These are phyloP conservation scores for Mortierella alpina DNA, from an alignment of 192 early-diverging fungal species.

Conservation along the genomic window DNA sequence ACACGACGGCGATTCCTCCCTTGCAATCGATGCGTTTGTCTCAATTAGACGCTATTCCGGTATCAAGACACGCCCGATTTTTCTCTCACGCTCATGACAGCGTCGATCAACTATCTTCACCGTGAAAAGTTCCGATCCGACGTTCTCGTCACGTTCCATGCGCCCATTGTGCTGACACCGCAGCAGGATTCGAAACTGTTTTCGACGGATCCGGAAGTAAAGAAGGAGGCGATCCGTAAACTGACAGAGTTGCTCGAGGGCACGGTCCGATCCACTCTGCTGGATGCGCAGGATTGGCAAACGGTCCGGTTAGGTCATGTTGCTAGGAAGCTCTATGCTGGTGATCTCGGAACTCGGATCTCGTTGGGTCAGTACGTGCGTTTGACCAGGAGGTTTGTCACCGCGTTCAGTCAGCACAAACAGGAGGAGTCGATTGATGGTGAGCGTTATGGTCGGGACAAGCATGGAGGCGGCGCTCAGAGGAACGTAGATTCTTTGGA, in stretches of 20 bases:
- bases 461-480: background rate
- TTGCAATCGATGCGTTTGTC: too few species aligned
- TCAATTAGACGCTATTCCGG: constrained; percentile 36
- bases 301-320: constrained; percentile 54
- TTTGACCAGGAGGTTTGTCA: constrained; percentile 47
- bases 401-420: constrained; percentile 41
- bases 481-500: constrained; percentile 15
- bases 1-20: too few species aligned
- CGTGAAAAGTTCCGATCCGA: constrained; percentile 58
- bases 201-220: constrained; percentile 29
- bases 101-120: constrained; percentile 52
- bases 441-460: background rate
- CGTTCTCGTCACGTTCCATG: constrained; percentile 54
- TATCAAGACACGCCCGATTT: constrained; percentile 50
- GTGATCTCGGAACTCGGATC: constrained; percentile 53
- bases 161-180: constrained; percentile 54
- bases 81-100: constrained; percentile 47
- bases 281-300: constrained; percentile 53
- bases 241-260: constrained; percentile 45
- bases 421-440: background rate
- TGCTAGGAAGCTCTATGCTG: constrained; percentile 54
- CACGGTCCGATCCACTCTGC: constrained; percentile 42
- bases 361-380: constrained; percentile 53
- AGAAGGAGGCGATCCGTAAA: constrained; percentile 43
- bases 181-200: constrained; percentile 43